Base-by-base conservation (phyloP, 345 rosid species). In the Populus tremula region DNA sequence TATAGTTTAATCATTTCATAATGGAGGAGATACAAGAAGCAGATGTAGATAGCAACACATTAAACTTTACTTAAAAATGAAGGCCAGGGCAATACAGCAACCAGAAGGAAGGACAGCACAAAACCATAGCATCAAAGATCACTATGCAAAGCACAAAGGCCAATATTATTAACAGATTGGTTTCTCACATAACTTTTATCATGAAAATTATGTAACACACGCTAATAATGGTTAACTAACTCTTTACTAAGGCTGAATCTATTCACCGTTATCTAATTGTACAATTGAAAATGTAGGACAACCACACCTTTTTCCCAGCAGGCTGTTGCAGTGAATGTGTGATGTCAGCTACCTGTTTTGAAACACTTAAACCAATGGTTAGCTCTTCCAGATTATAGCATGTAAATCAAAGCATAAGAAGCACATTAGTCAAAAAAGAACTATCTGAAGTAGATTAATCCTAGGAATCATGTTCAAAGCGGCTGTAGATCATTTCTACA, bases 321-420 rank as follows among this genome's bases (percentile, higher is more conserved):
- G 99, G 99, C 86, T 93, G 98, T 80, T 93, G 99, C 41, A 96
- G 85, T 43, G 99, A 89, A 85, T 96, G 98, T 43, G 98, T 96
- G 62, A 96, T 74, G 85, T 96, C 99, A 66, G 99, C 98, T 14
- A 93, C 96, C 98, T 96, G 90, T 33, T 78, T 54, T 65, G 69
- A 84, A 78, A 74, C 62, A 71, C 25, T n/a, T 25, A 66, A 77
- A 75, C 69, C 56, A 70, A 49, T 71, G 23, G 50, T 5, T 49
- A 64, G 27, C 49, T 45, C 41, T 49, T 67, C 7, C 47, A 43
- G n/a, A 71, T 75, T 31, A 76, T 27, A 67, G 3, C 59, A 76
- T 39, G 39, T 43, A 67, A n/a, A 72, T 70, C 61, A 9, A 14
- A 68, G 21, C 14, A 66, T 17, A 41, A 25, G 68, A 35, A 78